Evolutionary conservation across 495 filamentous ascomycete species (phyloP), one percentile per base, ranked within the genome.

Genomic region (Podospora sp.): DNA sequence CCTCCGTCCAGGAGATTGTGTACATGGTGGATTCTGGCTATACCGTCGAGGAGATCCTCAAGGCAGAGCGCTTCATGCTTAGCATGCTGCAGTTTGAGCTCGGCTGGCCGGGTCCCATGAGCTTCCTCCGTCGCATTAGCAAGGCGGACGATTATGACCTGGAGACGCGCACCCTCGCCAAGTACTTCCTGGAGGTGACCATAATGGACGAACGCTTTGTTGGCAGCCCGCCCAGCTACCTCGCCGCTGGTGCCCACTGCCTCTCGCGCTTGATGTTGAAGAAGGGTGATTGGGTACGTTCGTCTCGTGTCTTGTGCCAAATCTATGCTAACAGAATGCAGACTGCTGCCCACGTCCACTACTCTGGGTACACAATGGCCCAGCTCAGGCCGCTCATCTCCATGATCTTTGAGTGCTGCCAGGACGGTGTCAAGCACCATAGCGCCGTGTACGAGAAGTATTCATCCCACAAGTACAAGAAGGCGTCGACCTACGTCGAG

Each of bases 151-250:
- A 97, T 74, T 99, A 98, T 76, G 94, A 98, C 73, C 82, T 96
- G 59, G 93, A 99, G 80, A 97, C 93, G 22, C 87, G 95, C 22
- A 98, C 96, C 6, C 85, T 99, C 29, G 94, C 95, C 69, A 99
- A 99, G 82, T 99, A 99, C 80, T 97, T 99, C 80, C 83, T 98
- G 58, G 95, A 99, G 76, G 84, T 97, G 51, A 95, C 92, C 50
- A 90, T 98, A 77, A 97, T 99, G 93, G 95, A 98, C 77, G 95
- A 98, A 82, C 90, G 94, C 26, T 98, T 98, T 73, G 93, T 99
- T 51, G 91, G 89, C 55, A 91, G 88, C 74, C 90, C 92, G 51
- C 91, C 95, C 6, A 97, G 94, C 83, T 97, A 90, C 77, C 78
- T 91, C 26, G 90, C 96, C 53, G 95, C 96, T 49, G 96, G 92